A percentile compares a stretch with the other conserved stretches of the same genome.
phyloP scores from a whole-genome alignment of 1,284 basidiomycete genomes.

The Filobasidium uniguttulatum region DNA sequence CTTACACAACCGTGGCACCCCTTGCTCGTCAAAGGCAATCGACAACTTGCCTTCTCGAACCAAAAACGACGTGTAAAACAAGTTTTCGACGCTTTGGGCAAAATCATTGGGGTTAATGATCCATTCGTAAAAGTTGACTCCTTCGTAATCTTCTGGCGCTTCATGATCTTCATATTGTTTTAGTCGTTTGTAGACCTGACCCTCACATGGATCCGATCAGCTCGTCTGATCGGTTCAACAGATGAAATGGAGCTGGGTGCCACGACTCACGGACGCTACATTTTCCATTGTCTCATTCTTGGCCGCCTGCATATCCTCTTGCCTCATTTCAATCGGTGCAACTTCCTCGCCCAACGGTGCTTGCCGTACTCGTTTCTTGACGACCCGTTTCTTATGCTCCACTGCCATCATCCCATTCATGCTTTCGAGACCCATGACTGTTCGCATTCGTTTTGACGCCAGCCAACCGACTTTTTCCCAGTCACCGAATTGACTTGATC shows the following conservation, averaged over 20 bases:
- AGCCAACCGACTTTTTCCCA: conserved; percentile 37
- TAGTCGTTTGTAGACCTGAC: neutral
- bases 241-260: no score
- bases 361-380: conserved; percentile 9
- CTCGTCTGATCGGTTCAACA: no score
- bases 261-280: conserved; percentile 1
- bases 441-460: conserved; percentile 27
- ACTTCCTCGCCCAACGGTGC: conserved; percentile 2
- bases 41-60: conserved; percentile 38
- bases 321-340: conserved; percentile 5
- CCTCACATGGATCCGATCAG: no score
- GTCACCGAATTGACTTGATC: conserved; percentile 24
- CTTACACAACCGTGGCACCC: conserved; percentile 37
- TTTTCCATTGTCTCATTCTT: conserved; percentile 10
- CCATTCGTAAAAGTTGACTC: conserved; percentile 34
- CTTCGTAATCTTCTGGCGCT: neutral
- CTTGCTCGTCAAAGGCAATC: conserved; percentile 26
- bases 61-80: conserved; percentile 45
- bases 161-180: neutral
- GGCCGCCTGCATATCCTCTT: conserved; percentile 8
- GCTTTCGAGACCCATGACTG: conserved; percentile 37
- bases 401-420: conserved; percentile 24
- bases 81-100: conserved; percentile 44
- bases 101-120: conserved; percentile 42
- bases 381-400: conserved; percentile 13